phyloP scores from a whole-genome alignment of 768 basidiomycete genomes.

The Mycena sanguinolenta region DNA sequence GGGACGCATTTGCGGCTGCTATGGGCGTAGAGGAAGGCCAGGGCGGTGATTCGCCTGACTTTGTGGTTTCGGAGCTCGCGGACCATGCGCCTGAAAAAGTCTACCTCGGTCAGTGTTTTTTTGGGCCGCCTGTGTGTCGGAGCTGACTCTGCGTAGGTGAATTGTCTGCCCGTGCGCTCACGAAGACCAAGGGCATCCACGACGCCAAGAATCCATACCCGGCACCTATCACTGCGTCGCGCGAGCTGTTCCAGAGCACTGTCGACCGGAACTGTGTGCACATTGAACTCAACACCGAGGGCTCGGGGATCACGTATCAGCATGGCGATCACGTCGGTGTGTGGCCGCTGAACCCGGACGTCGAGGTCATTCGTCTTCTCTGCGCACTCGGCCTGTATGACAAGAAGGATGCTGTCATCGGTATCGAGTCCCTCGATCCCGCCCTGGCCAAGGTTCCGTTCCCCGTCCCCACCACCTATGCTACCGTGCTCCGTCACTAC shows the following conservation, averaged over 20 bases:
- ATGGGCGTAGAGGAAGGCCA: constrained; percentile 96
- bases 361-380: constrained; percentile 91
- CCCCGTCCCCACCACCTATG: constrained; percentile 96
- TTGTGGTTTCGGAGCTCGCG: constrained; percentile 87
- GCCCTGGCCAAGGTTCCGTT: constrained; percentile 98
- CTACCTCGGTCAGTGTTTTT: constrained; percentile 78
- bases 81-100: constrained; percentile 88
- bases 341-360: constrained; percentile 95
- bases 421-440: constrained; percentile 97
- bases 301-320: constrained; percentile 97
- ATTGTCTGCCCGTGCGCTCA: constrained; percentile 93
- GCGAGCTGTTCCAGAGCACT: constrained; percentile 85
- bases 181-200: constrained; percentile 94
- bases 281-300: constrained; percentile 93
- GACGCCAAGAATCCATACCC: constrained; percentile 98
- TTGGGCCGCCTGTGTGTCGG: not conserved
- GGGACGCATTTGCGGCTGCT: constrained; percentile 86
- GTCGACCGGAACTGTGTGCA: constrained; percentile 93
- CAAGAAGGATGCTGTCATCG: constrained; percentile 86
- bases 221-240: constrained; percentile 80
- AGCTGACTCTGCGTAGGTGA: constrained; percentile 70
- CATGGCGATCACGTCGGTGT: constrained; percentile 98
- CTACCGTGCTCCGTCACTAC: constrained; percentile 94
- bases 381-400: constrained; percentile 86
- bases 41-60: constrained; percentile 95